Percentiles rank a stretch among this genome's conserved stretches.
Conservation (phyloP, 1,284 basidiomycete genomes). For the Malassezia sympodialis region DNA sequence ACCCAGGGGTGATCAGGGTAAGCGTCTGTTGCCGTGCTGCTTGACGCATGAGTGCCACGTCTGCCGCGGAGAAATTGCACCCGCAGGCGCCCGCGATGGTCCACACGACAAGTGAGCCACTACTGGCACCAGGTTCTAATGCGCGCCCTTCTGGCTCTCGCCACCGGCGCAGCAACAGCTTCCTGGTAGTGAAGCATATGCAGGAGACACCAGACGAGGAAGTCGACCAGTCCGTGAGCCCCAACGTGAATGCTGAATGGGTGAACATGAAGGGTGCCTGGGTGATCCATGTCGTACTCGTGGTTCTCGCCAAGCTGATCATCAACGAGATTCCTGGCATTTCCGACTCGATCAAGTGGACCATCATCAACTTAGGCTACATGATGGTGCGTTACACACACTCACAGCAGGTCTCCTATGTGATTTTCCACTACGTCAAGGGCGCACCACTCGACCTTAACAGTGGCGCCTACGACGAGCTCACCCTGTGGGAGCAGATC, state of each 20-base stretch:
- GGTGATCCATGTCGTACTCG: conserved; percentile 92
- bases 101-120: not conserved
- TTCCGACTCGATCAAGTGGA: conserved; percentile 89
- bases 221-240: conserved; percentile 49
- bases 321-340: conserved; percentile 90
- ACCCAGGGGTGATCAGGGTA: not conserved
- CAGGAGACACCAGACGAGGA: conserved; percentile 50
- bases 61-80: not conserved
- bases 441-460: conserved; percentile 84
- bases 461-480: conserved; percentile 87
- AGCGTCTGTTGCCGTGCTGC: not conserved
- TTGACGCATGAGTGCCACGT: not conserved
- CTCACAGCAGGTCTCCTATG: conserved; percentile 66
- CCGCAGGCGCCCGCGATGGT: not conserved
- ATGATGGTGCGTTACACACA: conserved; percentile 60
- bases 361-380: conserved; percentile 82
- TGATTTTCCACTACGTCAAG: conserved; percentile 98
- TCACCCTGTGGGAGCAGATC: conserved; percentile 99
- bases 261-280: conserved; percentile 95
- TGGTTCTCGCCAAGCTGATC: conserved; percentile 77
- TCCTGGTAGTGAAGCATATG: conserved; percentile 52
- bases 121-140: not conserved
- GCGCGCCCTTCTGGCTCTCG: not conserved
- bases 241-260: conserved; percentile 91
- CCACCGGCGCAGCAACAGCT: conserved; percentile 68